Conservation (phyloP, 352 stramenopile genomes). For the Globisporangium iwayamae region DNA sequence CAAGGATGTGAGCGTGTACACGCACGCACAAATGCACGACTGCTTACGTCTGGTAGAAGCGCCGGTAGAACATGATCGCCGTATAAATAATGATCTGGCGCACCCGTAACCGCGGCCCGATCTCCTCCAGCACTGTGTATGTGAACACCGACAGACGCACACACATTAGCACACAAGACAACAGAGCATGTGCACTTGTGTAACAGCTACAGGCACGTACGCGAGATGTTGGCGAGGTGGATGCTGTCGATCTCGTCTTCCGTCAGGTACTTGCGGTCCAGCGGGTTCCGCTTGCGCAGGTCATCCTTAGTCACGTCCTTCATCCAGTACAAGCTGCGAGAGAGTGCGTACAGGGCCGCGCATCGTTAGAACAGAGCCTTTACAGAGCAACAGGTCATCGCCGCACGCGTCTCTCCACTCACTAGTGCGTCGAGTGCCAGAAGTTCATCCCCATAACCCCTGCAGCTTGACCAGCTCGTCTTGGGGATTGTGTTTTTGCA, state of each 20-base stretch:
- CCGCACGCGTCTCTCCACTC: constrained; percentile 16
- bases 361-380: neutral
- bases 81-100: constrained; percentile 91
- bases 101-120: constrained; percentile 72
- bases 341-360: neutral
- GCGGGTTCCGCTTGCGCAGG: constrained; percentile 70
- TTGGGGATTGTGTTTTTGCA: neutral
- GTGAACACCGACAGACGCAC: neutral
- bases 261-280: constrained; percentile 71
- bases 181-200: neutral
- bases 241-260: constrained; percentile 88
- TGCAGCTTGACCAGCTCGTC: neutral
- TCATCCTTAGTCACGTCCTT: constrained; percentile 78
- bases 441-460: constrained; percentile 85
- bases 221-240: constrained; percentile 82
- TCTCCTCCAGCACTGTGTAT: constrained; percentile 76
- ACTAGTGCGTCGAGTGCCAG: constrained; percentile 91
- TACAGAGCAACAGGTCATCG: neutral
- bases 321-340: constrained; percentile 82
- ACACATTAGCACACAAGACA: neutral
- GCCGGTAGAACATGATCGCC: constrained; percentile 86
- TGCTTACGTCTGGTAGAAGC: constrained; percentile 85
- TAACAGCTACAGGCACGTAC: constrained; percentile 26
- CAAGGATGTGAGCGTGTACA: neutral
- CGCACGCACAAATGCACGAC: neutral